Evolutionary conservation across 345 rosid species (phyloP), one percentile per base, ranked within the genome.

Genomic region (Eucalyptus grandis): DNA sequence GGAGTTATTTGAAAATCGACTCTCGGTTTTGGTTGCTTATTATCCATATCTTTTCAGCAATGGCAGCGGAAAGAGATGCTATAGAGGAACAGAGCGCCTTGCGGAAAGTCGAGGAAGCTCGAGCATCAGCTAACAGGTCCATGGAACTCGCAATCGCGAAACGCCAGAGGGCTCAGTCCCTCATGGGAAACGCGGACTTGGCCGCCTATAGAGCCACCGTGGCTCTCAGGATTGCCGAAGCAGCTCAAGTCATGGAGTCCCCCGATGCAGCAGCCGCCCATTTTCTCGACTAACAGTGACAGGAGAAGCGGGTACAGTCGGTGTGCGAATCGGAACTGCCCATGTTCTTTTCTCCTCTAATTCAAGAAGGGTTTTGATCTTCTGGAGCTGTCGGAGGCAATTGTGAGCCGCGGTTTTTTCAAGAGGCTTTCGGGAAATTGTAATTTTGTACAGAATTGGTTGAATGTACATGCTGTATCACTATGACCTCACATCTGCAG

Each of bases 121-220:
- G 88, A 83, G 90, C 90, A 43, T 88, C 91, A 26, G 97, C 95
- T 19, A 90, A 87, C 86, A 89, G 87, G 62, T 87, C 92, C 27
- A 46, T 91, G 54, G 96, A 97, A 87, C 83, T 88, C 10, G 99
- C 99, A 8, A 89, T 95, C 8, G 58, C 77, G 6, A 97, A 94
- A 87, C 96, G 99, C 16, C 90, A 83, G 67, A 91, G 92, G 90
- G 99, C 99, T 16, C 98, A 98, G 92, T 58, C 90, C 60, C 96
- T 96, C 22, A 94, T 95, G 95, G 95, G 92, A 91, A 94, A 92
- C n/a, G 99, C 99, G 9, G 96, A 96, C 91, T 89, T 98, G 92
- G 97, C 96, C 34, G 91, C 95, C 22, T 97, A 96, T 93, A 98
- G 93, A 92, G 98, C 99, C 43, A 89, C 90, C 86, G 90, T 94